Percentiles rank a stretch among this genome's conserved stretches.
These are phyloP conservation scores for Alternaria infectoria DNA, from an alignment of 2,329 filamentous ascomycete species.

Conservation along the genomic window DNA sequence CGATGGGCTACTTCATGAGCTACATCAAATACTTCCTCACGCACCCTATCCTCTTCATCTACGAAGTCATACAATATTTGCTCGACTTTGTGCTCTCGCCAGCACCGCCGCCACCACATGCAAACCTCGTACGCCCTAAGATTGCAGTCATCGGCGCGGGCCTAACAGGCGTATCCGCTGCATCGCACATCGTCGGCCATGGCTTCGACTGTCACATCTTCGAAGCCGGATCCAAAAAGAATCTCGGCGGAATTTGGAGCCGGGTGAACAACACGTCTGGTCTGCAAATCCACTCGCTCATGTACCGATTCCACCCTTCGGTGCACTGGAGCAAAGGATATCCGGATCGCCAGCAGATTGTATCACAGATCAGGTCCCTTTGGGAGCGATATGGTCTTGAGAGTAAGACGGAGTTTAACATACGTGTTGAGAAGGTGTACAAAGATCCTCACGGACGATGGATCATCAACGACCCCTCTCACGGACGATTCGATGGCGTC, in stretches of 20 bases:
- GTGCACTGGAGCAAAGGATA: constrained; percentile 79
- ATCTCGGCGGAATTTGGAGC: constrained; percentile 81
- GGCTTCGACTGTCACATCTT: constrained; percentile 84
- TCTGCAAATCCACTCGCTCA: constrained; percentile 82
- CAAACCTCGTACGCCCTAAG: constrained; percentile 65
- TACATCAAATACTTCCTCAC: constrained; percentile 41
- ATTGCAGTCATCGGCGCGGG: constrained; percentile 57
- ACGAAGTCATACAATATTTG: constrained; percentile 69
- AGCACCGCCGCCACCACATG: constrained; percentile 66
- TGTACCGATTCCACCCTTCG: constrained; percentile 87
- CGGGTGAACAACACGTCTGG: constrained; percentile 82
- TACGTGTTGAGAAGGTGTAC: constrained; percentile 71
- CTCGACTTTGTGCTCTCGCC: constrained; percentile 72
- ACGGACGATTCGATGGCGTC: constrained; percentile 79
- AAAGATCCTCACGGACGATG: constrained; percentile 72
- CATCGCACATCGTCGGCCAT: constrained; percentile 83
- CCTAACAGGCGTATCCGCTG: constrained; percentile 77
- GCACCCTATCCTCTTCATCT: constrained; percentile 64
- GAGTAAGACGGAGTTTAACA: constrained; percentile 73
- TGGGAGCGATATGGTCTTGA: constrained; percentile 80
- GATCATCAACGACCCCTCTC: constrained; percentile 75
- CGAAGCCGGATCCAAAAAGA: constrained; percentile 70
- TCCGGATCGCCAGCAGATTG: constrained; percentile 76
- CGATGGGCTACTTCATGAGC: constrained; percentile 26
- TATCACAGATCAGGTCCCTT: constrained; percentile 71